Evolutionary conservation across 495 filamentous ascomycete species (phyloP), one percentile per base, ranked within the genome.

Genomic region (Opeltia flavorubescens): DNA sequence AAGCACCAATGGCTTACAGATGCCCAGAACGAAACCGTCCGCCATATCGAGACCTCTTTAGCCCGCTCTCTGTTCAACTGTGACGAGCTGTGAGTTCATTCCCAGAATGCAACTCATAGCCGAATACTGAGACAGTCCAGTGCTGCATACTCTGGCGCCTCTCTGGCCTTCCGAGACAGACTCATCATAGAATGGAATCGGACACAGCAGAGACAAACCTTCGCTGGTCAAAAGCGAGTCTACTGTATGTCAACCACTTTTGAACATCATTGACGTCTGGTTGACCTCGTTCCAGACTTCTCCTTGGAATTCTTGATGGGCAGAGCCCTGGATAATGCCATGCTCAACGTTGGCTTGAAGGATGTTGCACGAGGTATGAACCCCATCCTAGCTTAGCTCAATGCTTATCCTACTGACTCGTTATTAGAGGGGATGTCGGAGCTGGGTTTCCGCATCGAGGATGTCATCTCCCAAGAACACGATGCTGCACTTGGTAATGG

Each of bases 281-380:
- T 43, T 55, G 26, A 46, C 31, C 29, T 2, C 11, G 23, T 8
- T 15, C 4, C 44, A 78, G 76, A 98, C 62, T 72, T 98, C 34
- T 94, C 87, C 26, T 75, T 98, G 34, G 91, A 98, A 59, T 98
- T 98, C 56, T 67, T 98, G 48, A 98, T 98, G 91, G 91, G 91
- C 21, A 71, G 91, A 55, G 83, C 91, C 28, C 65, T 98, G 54
- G 91, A 98, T 66, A 98, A 98, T 80, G 88, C 93, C 26, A 95
- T 98, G 85, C 75, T 98, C 46, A 98, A 98, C 57, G 74, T 91
- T 44, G 86, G 83, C 8, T 68, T 85, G 66, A 98, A 98, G 65
- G 77, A 86, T 57, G 65, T 80, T 43, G 91, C 91, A 18, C 78
- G 77, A 66, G 76, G 84, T 86, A 66, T 30, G 61, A 48, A 4